Evolutionary conservation across 75 land plant genomes (phyloP).

Genomic region (Adiantum capillusveneris): DNA sequence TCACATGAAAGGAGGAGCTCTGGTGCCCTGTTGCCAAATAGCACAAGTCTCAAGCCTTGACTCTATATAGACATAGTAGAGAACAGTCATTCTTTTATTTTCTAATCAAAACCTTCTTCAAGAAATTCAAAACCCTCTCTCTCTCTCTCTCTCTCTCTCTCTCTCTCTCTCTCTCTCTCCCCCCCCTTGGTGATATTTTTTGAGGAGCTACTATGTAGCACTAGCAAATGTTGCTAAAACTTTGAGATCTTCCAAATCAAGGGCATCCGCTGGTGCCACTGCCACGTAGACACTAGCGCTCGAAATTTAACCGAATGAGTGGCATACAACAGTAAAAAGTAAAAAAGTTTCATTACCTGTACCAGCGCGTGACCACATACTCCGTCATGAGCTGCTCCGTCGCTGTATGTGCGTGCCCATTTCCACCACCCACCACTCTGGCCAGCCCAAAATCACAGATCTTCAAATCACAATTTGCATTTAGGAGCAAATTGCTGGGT

Average conservation of each 20-base stretch:
- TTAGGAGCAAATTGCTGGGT: slow-evolving; percentile 59
- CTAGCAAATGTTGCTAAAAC: too few species aligned
- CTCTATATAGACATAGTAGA: slow-evolving; percentile 24
- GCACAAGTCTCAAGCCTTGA: slow-evolving; percentile 26
- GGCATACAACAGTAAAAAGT: too few species aligned
- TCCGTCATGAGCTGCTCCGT: slow-evolving; percentile 58
- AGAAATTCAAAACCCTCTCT: too few species aligned
- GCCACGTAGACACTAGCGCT: too few species aligned
- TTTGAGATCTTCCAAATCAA: too few species aligned
- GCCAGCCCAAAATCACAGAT: slow-evolving; percentile 79
- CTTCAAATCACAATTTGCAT: slow-evolving; percentile 65
- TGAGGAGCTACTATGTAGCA: too few species aligned
- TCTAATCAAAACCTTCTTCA: slow-evolving; percentile 35
- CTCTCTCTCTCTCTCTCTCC: too few species aligned
- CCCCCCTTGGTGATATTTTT: too few species aligned
- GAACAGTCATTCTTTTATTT: slow-evolving; percentile 31
- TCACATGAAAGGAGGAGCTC: slow-evolving; percentile 29
- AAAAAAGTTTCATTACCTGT: slow-evolving; percentile 26
- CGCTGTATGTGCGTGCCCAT: slow-evolving; percentile 3
- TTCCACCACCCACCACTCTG: slow-evolving; percentile 49
- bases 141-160: slow-evolving; percentile 29
- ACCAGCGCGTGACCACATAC: slow-evolving; percentile 80
- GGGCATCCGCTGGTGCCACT: too few species aligned
- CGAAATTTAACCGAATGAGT: too few species aligned
- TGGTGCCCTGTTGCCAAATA: slow-evolving; percentile 27